Evolutionary conservation across 495 filamentous ascomycete genomes (phyloP), one percentile per base, ranked within the genome.

Genomic region (Penicillium daleae): DNA sequence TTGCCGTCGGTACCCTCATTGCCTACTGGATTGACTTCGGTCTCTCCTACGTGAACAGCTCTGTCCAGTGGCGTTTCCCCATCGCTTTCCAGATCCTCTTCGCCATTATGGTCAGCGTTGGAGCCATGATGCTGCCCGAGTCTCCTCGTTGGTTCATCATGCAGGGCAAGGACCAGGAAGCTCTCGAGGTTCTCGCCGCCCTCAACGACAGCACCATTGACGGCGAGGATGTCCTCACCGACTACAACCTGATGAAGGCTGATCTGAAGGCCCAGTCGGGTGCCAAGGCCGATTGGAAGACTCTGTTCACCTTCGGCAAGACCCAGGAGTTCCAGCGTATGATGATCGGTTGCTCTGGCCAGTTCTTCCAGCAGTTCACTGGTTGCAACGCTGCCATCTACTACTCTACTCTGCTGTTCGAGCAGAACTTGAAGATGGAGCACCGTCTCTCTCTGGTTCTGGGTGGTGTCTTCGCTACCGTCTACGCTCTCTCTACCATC

Each of bases 11-110:
- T 86, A 79, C 76, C 56, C 75, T 92, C 44, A 86, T 93, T 29
- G 89, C 90, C 27, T 93, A 93, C 78, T 94, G 91, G 91, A 81
- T 94, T 59, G 90, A 92, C 66, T 94, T 90, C 63, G 91, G 90
- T 48, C 82, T 88, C 32, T 86, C 84, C 9, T 93, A 89, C 67
- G 75, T 74, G 53, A 32, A 72, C n/a, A 52, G 32, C 35, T 73
- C 70, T 13, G 67, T 74, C 33, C 67, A 71, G 15, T 91, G 88
- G 89, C 78, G 83, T 10, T 84, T 92, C 77, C 90, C 90, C 9
- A 88, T 92, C 59, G 88, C 90, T 8, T 91, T 93, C 82, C 90
- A 93, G 80, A 81, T 90, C 53, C 46, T 92, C 54, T 92, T 92
- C 66, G 89, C 85, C 8, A 51, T 92, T 7, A 67, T 87, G 60